Evolutionary conservation across 169 alveolate genomes (phyloP).

Genomic region (Eimeria praecox): DNA sequence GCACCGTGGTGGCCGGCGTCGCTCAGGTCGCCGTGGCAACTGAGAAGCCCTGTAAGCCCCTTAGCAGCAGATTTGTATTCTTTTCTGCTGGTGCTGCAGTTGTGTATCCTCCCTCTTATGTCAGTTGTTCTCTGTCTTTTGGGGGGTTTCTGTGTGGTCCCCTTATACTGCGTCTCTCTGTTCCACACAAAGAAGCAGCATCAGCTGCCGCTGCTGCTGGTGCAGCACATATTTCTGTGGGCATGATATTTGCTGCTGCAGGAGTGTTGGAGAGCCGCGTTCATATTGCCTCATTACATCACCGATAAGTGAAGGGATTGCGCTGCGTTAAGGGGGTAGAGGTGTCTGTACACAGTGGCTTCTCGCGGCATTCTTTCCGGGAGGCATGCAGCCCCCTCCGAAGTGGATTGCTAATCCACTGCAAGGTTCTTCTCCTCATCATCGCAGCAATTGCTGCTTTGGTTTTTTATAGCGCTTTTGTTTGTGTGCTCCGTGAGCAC

Average conservation of each 20-base stretch:
- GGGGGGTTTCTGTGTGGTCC: background rate
- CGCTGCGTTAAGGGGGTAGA: background rate
- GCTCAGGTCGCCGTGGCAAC: conserved; percentile 30
- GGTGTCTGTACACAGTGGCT: background rate
- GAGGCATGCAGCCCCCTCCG: background rate
- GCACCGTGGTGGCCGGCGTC: conserved; percentile 21
- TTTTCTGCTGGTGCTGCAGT: background rate
- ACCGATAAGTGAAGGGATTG: background rate
- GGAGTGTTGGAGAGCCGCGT: background rate
- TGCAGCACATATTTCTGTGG: background rate
- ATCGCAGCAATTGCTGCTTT: background rate
- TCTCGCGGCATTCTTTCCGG: background rate
- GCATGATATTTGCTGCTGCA: conserved; percentile 6
- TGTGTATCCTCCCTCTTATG: background rate
- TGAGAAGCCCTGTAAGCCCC: background rate
- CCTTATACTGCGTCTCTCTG: background rate
- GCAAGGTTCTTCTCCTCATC: background rate
- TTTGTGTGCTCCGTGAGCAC: conserved; percentile 20
- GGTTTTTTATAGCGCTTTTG: background rate
- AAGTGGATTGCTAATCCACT: background rate
- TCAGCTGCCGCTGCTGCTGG: background rate
- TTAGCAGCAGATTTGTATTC: background rate
- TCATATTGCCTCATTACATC: background rate
- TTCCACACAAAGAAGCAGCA: background rate
- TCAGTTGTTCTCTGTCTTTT: background rate